Percentiles rank a stretch among this genome's conserved stretches.
These are phyloP conservation scores for Lepraria neglecta DNA, from an alignment of 495 filamentous ascomycete species.

Conservation along the genomic window DNA sequence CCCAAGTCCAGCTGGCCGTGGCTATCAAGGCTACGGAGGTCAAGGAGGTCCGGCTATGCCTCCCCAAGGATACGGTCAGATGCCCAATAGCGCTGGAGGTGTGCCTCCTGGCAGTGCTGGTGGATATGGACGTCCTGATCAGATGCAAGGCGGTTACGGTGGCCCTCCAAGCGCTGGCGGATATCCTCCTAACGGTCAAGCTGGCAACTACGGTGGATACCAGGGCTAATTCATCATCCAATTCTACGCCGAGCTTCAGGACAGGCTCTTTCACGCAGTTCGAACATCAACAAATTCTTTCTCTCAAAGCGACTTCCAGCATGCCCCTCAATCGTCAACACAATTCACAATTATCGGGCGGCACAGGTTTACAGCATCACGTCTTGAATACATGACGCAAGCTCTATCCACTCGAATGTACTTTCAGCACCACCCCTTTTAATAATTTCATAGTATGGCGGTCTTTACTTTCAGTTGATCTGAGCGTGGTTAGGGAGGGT, in stretches of 20 bases:
- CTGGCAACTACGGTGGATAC: constrained; percentile 48
- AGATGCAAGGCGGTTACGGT: constrained; percentile 68
- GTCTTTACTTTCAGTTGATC: constrained; percentile 15
- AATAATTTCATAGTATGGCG: constrained; percentile 13
- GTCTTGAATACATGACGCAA: constrained; percentile 12
- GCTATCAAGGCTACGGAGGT: constrained; percentile 50
- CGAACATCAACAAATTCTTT: background rate
- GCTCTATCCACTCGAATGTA: constrained; percentile 6
- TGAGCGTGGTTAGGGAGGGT: constrained; percentile 7
- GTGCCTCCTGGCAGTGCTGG: constrained; percentile 61
- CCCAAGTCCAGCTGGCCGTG: constrained; percentile 54
- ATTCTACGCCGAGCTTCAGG: background rate
- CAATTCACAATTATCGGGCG: background rate
- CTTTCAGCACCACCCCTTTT: constrained; percentile 5
- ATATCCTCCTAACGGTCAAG: constrained; percentile 30
- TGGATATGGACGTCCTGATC: constrained; percentile 74
- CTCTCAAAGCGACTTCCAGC: background rate
- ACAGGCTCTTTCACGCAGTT: background rate
- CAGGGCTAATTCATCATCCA: constrained; percentile 36
- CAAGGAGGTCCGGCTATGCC: constrained; percentile 53
- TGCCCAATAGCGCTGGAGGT: constrained; percentile 67
- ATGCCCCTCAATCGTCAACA: background rate
- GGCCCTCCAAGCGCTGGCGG: constrained; percentile 46
- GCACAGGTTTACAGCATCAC: background rate
- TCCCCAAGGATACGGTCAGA: constrained; percentile 52